phyloP scores from a whole-genome alignment of 768 basidiomycete species.

The Mycena latifolia region DNA sequence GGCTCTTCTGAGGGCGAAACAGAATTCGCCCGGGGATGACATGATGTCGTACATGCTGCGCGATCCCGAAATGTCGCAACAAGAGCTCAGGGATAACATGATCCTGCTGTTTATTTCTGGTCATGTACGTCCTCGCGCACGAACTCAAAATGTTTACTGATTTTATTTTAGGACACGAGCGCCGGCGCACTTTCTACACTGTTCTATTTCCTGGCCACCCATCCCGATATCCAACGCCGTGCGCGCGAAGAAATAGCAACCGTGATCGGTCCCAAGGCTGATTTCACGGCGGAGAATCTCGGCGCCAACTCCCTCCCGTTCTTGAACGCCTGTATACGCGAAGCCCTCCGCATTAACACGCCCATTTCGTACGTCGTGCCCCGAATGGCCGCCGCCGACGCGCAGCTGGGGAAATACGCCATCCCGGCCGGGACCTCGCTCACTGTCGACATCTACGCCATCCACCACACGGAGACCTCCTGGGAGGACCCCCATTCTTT shows the following conservation, averaged over 20 bases:
- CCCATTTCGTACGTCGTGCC: slow-evolving; percentile 46
- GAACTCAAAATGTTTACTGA: neutral
- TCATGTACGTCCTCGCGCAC: slow-evolving; percentile 43
- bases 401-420: slow-evolving; percentile 44
- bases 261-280: neutral
- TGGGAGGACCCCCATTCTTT: slow-evolving; percentile 47
- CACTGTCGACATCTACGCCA: slow-evolving; percentile 47
- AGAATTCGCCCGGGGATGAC: slow-evolving; percentile 47
- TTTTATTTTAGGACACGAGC: slow-evolving; percentile 49
- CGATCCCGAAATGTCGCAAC: slow-evolving; percentile 46
- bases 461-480: slow-evolving; percentile 45
- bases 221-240: slow-evolving; percentile 50
- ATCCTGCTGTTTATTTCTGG: slow-evolving; percentile 54
- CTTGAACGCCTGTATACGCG: slow-evolving; percentile 53
- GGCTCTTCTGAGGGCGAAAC: slow-evolving; percentile 43
- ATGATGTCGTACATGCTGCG: slow-evolving; percentile 51
- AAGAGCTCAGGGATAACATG: slow-evolving; percentile 51
- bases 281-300: slow-evolving; percentile 40
- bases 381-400: slow-evolving; percentile 37
- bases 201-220: slow-evolving; percentile 50
- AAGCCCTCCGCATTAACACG: slow-evolving; percentile 54
- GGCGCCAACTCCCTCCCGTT: slow-evolving; percentile 36
- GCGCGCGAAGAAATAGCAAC: slow-evolving; percentile 33
- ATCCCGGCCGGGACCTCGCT: slow-evolving; percentile 47
- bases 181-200: slow-evolving; percentile 52